These are phyloP conservation scores for Ceratocystiopsis minuta DNA, from an alignment of 2,329 filamentous ascomycete species.

Conservation along the genomic window DNA sequence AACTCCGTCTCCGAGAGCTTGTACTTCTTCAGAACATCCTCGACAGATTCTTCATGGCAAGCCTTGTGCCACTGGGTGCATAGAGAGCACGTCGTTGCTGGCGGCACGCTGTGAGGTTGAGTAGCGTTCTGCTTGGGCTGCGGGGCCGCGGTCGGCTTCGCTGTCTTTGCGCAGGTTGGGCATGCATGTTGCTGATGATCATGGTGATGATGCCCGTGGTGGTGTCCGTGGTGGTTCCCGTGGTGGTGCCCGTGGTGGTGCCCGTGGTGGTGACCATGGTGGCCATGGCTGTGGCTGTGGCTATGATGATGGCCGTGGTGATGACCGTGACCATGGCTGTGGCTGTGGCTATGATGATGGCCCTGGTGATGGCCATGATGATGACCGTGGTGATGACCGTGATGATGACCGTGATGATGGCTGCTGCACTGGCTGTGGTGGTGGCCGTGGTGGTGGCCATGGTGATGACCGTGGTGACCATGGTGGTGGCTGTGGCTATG, in stretches of 20 bases:
- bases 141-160: not conserved
- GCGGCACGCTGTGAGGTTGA: too few relatives aligned
- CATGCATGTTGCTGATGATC: not conserved
- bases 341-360: too few relatives aligned
- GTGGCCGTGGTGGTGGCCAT: too few relatives aligned
- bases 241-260: not conserved
- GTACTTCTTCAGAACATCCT: not conserved
- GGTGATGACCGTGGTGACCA: too few relatives aligned
- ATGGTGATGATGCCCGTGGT: not conserved
- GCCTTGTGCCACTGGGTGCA: conserved; percentile 5
- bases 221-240: not conserved
- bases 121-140: not conserved
- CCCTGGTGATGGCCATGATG: too few relatives aligned
- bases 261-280: not conserved
- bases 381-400: too few relatives aligned
- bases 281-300: not conserved
- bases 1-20: not conserved
- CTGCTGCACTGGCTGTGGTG: too few relatives aligned
- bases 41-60: not conserved
- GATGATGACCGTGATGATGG: too few relatives aligned
- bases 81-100: not conserved
- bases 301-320: not conserved
- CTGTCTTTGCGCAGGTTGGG: not conserved
- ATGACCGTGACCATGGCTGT: not conserved
- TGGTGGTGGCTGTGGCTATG: too few relatives aligned